Conservation (phyloP, 2,329 filamentous ascomycete species). For the Penicillium thymicola region DNA sequence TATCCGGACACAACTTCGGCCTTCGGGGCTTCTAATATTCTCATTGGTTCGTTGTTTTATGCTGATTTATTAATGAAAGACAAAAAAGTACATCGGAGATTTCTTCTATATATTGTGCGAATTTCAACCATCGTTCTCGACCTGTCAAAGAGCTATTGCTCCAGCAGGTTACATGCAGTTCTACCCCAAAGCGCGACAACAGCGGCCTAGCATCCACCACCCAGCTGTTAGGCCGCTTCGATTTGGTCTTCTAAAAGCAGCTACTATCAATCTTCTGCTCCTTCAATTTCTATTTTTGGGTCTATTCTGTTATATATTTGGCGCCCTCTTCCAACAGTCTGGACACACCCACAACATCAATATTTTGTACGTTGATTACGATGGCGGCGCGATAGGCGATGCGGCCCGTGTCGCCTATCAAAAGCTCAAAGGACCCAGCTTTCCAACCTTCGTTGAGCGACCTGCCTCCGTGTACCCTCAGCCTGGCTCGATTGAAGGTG, state of each 20-base stretch:
- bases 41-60: neutral
- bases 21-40: neutral
- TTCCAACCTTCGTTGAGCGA: constrained; percentile 32
- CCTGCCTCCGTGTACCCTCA: constrained; percentile 17
- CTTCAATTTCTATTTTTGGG: constrained; percentile 39
- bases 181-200: constrained; percentile 18
- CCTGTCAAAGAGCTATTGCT: neutral
- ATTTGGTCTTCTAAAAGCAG: constrained; percentile 18
- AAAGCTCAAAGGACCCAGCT: constrained; percentile 24
- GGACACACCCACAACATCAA: constrained; percentile 34
- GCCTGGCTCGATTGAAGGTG: constrained; percentile 18
- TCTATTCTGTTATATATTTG: constrained; percentile 39
- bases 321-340: constrained; percentile 35
- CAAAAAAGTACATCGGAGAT: neutral
- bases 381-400: constrained; percentile 34
- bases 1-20: neutral
- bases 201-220: constrained; percentile 18
- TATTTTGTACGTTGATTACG: constrained; percentile 40
- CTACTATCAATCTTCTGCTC: constrained; percentile 28
- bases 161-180: constrained; percentile 10
- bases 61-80: neutral
- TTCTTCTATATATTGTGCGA: neutral
- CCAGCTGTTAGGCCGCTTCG: constrained; percentile 19
- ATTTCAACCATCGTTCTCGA: neutral
- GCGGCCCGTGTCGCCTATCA: constrained; percentile 34